Evolutionary conservation across 805 yeast species (phyloP).

Genomic region (Ogataea nakhonphanomensis): DNA sequence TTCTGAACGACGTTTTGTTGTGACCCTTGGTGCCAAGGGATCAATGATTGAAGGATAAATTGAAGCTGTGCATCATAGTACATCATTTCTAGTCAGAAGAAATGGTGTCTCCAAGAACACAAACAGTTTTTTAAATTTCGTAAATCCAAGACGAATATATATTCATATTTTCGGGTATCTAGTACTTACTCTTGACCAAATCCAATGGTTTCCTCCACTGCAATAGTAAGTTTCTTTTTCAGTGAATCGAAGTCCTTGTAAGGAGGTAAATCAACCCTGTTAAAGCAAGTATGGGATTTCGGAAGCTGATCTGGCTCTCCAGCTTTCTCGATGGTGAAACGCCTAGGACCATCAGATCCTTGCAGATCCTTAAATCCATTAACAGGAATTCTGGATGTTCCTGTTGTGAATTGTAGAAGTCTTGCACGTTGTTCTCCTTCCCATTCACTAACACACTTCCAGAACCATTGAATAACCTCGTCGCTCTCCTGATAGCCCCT

Average conservation of each 20-base stretch:
- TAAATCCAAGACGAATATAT: background rate
- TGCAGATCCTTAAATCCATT: conserved; percentile 98
- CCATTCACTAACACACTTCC: conserved; percentile 92
- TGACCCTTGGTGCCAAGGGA: conserved; percentile 16
- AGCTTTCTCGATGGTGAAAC: conserved; percentile 97
- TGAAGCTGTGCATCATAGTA: conserved; percentile 33
- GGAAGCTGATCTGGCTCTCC: conserved; percentile 93
- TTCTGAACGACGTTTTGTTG: conserved; percentile 22
- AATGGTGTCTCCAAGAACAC: conserved; percentile 37
- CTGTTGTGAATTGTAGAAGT: conserved; percentile 93
- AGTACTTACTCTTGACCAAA: conserved; percentile 84
- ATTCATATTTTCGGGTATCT: background rate
- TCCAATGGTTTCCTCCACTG: conserved; percentile 98
- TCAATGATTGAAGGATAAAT: conserved; percentile 16
- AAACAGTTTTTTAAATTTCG: conserved; percentile 15
- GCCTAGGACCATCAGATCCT: conserved; percentile 98
- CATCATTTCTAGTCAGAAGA: conserved; percentile 26
- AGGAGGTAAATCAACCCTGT: conserved; percentile 97
- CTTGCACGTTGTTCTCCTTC: conserved; percentile 96
- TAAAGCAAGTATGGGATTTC: conserved; percentile 97
- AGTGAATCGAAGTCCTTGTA: conserved; percentile 79
- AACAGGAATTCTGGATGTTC: conserved; percentile 98
- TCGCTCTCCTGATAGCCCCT: conserved; percentile 96
- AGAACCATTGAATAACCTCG: conserved; percentile 97
- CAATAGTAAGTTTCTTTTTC: conserved; percentile 87